Percentiles rank a stretch among this genome's conserved stretches.
phyloP scores from a whole-genome alignment of 2,329 filamentous ascomycete species.

The Capronia americana region DNA sequence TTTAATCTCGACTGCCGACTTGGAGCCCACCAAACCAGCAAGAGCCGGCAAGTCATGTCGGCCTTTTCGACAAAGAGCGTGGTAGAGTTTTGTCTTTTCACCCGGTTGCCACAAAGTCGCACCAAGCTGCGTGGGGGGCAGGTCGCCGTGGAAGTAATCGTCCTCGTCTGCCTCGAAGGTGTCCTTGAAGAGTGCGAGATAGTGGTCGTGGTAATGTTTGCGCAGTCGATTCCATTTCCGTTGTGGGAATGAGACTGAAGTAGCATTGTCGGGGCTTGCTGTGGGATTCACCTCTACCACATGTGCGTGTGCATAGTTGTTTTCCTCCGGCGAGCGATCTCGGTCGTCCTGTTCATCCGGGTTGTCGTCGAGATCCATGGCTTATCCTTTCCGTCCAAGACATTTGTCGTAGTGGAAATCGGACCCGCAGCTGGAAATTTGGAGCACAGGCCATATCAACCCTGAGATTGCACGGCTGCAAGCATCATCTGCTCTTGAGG shows the following conservation, averaged over 20 bases:
- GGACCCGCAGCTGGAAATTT: not conserved
- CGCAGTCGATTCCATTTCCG: conserved; percentile 36
- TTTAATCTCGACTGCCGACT: conserved; percentile 75
- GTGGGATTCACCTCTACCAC: not conserved
- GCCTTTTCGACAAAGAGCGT: conserved; percentile 68
- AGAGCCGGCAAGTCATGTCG: conserved; percentile 68
- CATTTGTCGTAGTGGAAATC: conserved; percentile 6
- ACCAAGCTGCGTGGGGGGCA: conserved; percentile 64
- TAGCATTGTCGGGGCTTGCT: not conserved
- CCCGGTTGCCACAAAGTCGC: conserved; percentile 70
- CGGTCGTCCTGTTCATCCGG: conserved; percentile 17
- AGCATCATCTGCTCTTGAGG: not conserved
- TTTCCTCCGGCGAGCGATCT: not conserved
- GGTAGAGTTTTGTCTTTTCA: conserved; percentile 76
- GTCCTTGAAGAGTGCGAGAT: conserved; percentile 60
- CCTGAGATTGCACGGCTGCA: not conserved
- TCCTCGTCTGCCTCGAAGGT: conserved; percentile 56
- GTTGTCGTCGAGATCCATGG: conserved; percentile 25
- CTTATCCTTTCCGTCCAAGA: conserved; percentile 18
- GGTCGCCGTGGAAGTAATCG: conserved; percentile 29
- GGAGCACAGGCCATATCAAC: conserved; percentile 10
- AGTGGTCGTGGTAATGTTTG: conserved; percentile 56
- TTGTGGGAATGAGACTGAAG: conserved; percentile 12
- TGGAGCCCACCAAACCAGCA: conserved; percentile 68
- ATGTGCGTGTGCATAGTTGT: not conserved